These are phyloP conservation scores for Firmiana major DNA, from an alignment of 345 rosid species.

Conservation along the genomic window DNA sequence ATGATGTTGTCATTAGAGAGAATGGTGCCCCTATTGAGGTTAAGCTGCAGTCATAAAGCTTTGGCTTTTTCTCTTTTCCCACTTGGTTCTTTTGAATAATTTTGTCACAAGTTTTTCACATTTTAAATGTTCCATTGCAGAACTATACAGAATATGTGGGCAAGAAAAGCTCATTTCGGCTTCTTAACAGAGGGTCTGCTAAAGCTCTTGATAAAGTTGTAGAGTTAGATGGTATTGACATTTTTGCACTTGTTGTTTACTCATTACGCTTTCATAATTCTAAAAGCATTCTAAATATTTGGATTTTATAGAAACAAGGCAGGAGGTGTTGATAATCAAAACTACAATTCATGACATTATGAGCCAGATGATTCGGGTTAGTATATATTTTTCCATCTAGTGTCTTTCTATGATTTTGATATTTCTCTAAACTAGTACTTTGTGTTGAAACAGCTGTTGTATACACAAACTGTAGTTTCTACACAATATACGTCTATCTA, in stretches of 20 bases:
- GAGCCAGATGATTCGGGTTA: slow-evolving; percentile 91
- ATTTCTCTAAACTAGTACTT: slow-evolving; percentile 1
- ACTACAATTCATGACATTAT: slow-evolving; percentile 94
- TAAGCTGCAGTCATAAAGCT: slow-evolving; percentile 13
- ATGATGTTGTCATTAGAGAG: slow-evolving; percentile 83
- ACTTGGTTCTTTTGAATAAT: not conserved
- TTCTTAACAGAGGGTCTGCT: slow-evolving; percentile 94
- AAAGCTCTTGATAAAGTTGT: slow-evolving; percentile 99
- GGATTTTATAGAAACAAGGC: slow-evolving; percentile 58
- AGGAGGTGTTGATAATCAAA: slow-evolving; percentile 77
- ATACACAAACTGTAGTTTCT: not conserved
- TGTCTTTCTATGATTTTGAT: slow-evolving; percentile 9
- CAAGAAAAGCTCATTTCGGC: slow-evolving; percentile 80
- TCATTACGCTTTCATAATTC: slow-evolving; percentile 3
- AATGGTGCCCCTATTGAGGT: slow-evolving; percentile 95
- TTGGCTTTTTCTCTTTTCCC: slow-evolving; percentile 1
- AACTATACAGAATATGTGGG: slow-evolving; percentile 75
- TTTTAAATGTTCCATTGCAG: slow-evolving; percentile 35
- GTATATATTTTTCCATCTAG: slow-evolving; percentile 19
- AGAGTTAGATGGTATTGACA: slow-evolving; percentile 79
- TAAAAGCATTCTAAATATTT: slow-evolving; percentile 20
- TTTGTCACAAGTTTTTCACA: not conserved
- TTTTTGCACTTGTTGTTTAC: slow-evolving; percentile 4
- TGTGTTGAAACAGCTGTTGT: not conserved
- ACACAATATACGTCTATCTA: not conserved